phyloP scores from a whole-genome alignment of 257 asterid genomes.

The Jacaranda mimosifolia region DNA sequence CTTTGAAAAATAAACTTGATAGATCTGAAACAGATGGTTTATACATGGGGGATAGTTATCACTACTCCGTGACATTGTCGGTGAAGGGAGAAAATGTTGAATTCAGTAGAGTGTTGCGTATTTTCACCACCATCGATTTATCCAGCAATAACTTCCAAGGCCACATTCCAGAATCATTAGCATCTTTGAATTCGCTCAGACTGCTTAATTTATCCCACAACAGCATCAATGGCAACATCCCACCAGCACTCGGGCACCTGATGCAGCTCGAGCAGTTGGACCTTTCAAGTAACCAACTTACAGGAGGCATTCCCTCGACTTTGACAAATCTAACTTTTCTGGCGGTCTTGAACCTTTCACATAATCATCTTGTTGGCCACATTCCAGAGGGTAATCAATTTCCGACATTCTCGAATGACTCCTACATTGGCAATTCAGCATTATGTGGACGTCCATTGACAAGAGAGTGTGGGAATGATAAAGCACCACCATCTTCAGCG shows the following conservation, averaged over 20 bases:
- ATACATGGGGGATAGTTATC: neutral
- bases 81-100: slow-evolving; percentile 12
- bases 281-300: slow-evolving; percentile 17
- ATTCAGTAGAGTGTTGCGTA: neutral
- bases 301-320: slow-evolving; percentile 18
- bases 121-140: slow-evolving; percentile 26
- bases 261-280: neutral
- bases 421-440: slow-evolving; percentile 5
- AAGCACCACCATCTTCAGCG: neutral
- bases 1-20: neutral
- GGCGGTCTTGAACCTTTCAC: neutral
- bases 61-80: slow-evolving; percentile 9
- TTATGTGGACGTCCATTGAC: slow-evolving; percentile 23
- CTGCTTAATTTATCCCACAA: slow-evolving; percentile 21
- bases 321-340: slow-evolving; percentile 18
- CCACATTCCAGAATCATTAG: slow-evolving; percentile 11
- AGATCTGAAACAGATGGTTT: neutral
- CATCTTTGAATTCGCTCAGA: neutral
- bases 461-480: neutral
- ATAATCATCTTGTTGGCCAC: slow-evolving; percentile 18
- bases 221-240: slow-evolving; percentile 11
- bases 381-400: slow-evolving; percentile 11
- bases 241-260: slow-evolving; percentile 1
- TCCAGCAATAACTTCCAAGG: slow-evolving; percentile 8
- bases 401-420: slow-evolving; percentile 2